Evolutionary conservation across 139 green algal species (phyloP).

Genomic region (Chlamydomonas incerta): DNA sequence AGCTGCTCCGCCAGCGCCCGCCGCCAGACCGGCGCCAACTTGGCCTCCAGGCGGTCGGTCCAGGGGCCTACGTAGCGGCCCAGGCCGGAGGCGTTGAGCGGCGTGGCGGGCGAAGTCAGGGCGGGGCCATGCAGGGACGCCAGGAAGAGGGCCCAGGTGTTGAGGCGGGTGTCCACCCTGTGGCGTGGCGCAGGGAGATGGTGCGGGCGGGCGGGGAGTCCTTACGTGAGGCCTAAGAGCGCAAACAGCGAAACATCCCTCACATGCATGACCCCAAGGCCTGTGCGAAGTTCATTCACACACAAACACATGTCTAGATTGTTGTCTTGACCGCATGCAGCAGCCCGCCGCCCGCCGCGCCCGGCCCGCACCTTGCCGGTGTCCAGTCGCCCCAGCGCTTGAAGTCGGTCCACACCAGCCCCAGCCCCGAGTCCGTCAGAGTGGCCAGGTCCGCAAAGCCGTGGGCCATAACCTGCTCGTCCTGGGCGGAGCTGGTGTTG

Average conservation of each 20-base stretch:
- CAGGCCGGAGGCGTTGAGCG: not conserved
- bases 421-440: not conserved
- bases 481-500: not conserved
- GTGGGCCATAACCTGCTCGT: no score
- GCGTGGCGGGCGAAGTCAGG: not conserved
- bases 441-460: not conserved
- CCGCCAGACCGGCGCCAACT: slow-evolving; percentile 3
- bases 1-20: slow-evolving; percentile 27
- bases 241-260: no score
- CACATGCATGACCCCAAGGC: no score
- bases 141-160: slow-evolving; percentile 54
- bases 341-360: no score
- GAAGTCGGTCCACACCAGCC: not conserved
- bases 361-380: not conserved
- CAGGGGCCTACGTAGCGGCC: not conserved
- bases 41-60: not conserved
- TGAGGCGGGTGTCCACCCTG: slow-evolving; percentile 47
- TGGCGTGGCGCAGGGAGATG: not conserved
- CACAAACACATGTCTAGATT: no score
- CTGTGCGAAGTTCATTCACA: no score
- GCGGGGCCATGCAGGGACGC: not conserved
- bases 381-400: not conserved
- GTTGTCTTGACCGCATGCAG: no score
- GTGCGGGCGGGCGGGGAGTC: no score
- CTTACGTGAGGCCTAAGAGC: no score